Evolutionary conservation across 2,329 filamentous ascomycete species (phyloP).

Genomic region (Beauveria sp.): DNA sequence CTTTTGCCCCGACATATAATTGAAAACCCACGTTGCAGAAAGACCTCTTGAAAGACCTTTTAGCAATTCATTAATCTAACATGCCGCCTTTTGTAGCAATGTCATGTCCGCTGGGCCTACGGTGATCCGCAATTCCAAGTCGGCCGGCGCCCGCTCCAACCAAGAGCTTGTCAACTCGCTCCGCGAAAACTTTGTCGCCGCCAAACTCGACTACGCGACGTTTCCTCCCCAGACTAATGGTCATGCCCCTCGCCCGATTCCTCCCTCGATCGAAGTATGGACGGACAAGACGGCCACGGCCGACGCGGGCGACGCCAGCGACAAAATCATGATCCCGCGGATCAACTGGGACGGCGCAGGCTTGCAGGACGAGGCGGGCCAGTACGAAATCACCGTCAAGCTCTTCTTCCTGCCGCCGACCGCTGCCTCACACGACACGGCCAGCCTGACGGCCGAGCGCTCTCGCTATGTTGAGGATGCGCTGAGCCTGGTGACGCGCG

Average conservation of each 20-base stretch:
- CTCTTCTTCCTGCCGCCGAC: constrained; percentile 82
- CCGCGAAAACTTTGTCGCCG: constrained; percentile 71
- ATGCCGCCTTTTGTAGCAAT: constrained; percentile 44
- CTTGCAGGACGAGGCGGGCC: constrained; percentile 72
- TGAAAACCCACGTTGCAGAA: background rate
- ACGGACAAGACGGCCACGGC: constrained; percentile 40
- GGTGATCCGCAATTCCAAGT: constrained; percentile 66
- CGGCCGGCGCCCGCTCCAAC: constrained; percentile 71
- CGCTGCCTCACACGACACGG: constrained; percentile 48
- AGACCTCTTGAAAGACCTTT: background rate
- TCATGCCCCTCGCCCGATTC: constrained; percentile 22
- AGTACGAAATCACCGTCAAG: constrained; percentile 94
- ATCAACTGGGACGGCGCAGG: constrained; percentile 65
- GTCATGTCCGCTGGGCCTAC: constrained; percentile 79
- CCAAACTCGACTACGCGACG: constrained; percentile 54
- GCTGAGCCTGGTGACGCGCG: constrained; percentile 69
- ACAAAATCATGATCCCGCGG: constrained; percentile 65
- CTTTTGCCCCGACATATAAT: background rate
- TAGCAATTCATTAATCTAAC: background rate
- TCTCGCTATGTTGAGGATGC: constrained; percentile 69
- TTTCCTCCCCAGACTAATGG: constrained; percentile 22
- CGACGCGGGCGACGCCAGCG: constrained; percentile 34
- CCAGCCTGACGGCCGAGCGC: constrained; percentile 56
- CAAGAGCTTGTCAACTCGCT: constrained; percentile 86
- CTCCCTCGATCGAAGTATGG: constrained; percentile 48